Conservation (phyloP, 139 green algal species). For the Dunaliella primolecta region DNA sequence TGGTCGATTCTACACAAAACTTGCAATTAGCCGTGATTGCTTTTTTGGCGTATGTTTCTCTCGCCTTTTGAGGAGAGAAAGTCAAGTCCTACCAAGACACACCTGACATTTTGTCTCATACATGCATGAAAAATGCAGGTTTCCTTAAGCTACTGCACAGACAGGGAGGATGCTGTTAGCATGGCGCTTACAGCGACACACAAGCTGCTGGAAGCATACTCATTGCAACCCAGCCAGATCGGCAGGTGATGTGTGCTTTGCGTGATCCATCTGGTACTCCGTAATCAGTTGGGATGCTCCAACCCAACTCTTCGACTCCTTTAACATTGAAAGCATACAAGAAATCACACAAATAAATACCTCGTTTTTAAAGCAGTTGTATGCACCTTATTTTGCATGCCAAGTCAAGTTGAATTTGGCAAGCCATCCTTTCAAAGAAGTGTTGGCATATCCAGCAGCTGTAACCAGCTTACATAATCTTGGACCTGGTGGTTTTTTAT, state of each 20-base stretch:
- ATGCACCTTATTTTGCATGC: background rate
- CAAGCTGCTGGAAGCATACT: conserved; percentile 57
- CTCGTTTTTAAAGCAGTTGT: background rate
- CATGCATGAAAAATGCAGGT: too few species aligned
- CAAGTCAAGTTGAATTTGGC: background rate
- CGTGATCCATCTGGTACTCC: too few species aligned
- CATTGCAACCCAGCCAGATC: background rate
- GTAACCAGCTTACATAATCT: too few species aligned
- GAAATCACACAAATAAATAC: background rate
- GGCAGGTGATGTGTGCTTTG: background rate
- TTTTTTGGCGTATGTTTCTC: too few species aligned
- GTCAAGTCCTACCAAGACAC: too few species aligned
- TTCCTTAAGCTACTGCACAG: conserved; percentile 61
- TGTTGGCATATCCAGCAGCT: too few species aligned
- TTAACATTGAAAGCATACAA: background rate
- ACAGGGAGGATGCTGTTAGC: conserved; percentile 76
- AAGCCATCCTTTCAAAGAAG: too few species aligned
- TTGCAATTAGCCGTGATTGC: too few species aligned
- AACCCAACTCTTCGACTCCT: background rate
- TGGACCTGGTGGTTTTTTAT: too few species aligned
- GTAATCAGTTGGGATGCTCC: background rate
- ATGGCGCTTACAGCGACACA: conserved; percentile 69
- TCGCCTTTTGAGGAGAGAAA: too few species aligned
- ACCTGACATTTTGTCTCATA: too few species aligned
- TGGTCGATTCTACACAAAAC: too few species aligned